Conservation (phyloP, 306 rosid genomes). For the Echinosophora koreensis region DNA sequence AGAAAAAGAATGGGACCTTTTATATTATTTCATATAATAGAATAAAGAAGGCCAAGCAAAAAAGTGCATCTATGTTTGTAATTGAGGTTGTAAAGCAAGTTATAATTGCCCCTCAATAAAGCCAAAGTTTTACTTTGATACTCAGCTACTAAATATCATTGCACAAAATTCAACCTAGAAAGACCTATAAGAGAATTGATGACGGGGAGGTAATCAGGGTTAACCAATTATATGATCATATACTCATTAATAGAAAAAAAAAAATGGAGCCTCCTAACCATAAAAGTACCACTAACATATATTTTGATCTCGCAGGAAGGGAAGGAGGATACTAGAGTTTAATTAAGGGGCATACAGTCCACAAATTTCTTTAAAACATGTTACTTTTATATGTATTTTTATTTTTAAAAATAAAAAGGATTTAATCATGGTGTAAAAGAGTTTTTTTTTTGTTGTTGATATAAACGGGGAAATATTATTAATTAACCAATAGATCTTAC, state of each 20-base stretch:
- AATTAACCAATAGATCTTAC: too few relatives aligned
- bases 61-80: conserved; percentile 34
- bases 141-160: not conserved
- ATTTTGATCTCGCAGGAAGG: too few relatives aligned
- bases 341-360: too few relatives aligned
- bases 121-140: conserved; percentile 15
- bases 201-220: not conserved
- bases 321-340: too few relatives aligned
- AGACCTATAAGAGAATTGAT: not conserved
- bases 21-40: not conserved
- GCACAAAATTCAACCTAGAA: conserved; percentile 37
- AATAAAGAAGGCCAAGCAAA: not conserved
- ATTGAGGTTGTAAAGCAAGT: conserved; percentile 42
- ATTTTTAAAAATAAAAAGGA: too few relatives aligned
- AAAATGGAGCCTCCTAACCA: not conserved
- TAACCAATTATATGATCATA: not conserved
- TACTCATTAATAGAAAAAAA: not conserved
- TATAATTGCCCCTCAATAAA: conserved; percentile 45
- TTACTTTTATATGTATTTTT: too few relatives aligned
- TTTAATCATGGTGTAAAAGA: too few relatives aligned
- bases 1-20: conserved; percentile 41
- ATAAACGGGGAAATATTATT: too few relatives aligned
- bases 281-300: too few relatives aligned
- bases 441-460: too few relatives aligned
- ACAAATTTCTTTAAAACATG: too few relatives aligned